phyloP scores from a whole-genome alignment of 768 basidiomycete genomes.

The Daedalea quercina region DNA sequence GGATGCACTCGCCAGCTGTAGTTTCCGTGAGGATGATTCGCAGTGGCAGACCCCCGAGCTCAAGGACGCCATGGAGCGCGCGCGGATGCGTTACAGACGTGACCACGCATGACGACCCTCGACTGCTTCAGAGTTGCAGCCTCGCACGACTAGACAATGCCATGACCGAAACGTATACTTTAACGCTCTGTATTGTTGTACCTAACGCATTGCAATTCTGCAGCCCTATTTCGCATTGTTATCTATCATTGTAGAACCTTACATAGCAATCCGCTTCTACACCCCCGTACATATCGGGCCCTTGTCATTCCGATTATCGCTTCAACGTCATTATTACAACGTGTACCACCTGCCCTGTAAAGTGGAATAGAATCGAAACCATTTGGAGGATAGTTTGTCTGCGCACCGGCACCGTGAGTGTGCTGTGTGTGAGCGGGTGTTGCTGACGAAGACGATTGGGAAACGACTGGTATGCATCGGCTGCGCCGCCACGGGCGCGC shows the following conservation, averaged over 20 bases:
- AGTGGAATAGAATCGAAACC: background rate
- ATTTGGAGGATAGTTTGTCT: background rate
- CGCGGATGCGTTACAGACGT: conserved; percentile 36
- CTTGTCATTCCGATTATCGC: background rate
- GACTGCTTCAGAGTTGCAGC: background rate
- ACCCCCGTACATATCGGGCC: background rate
- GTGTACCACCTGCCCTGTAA: background rate
- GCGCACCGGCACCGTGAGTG: no score
- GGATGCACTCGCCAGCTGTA: conserved; percentile 18
- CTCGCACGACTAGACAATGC: background rate
- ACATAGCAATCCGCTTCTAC: background rate
- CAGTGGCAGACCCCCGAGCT: conserved; percentile 61
- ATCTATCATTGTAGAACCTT: background rate
- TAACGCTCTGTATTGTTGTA: background rate
- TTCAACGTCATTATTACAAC: background rate
- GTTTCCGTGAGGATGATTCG: conserved; percentile 36
- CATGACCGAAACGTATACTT: background rate
- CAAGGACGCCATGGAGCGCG: conserved; percentile 64
- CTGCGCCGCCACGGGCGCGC: background rate
- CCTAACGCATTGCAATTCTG: background rate
- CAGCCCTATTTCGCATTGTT: background rate
- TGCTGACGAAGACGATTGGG: no score
- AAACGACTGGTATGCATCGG: no score
- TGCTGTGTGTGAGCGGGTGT: no score
- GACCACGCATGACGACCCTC: background rate